Evolutionary conservation across 495 filamentous ascomycete species (phyloP), one percentile per base, ranked within the genome.

Genomic region (Xylaria scruposa): DNA sequence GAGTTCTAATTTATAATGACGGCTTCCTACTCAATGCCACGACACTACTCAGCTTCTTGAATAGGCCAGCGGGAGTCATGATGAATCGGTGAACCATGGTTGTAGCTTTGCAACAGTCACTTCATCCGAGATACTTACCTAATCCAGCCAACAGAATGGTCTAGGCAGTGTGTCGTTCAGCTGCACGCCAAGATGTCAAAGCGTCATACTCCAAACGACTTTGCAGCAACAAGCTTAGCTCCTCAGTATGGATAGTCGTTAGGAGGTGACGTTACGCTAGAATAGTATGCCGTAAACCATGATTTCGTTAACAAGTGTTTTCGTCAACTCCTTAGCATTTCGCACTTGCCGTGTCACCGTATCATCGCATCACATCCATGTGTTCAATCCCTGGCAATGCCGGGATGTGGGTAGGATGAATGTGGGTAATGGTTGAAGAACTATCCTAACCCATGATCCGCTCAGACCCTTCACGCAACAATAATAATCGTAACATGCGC

Each of bases 121-220:
- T 5, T 26, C 21, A 24, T 0, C 10, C 51, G 51, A 26, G 15
- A 5, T 15, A 54, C 51, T 26, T 54, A 54, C 10, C 24, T 29
- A 17, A 6, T 31, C 24, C 15, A 24, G 53, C 15, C 21, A 31
- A 54, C n/a, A 51, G n/a, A 53, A 31, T 31, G 26, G 12, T 31
- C 24, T 31, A 31, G 24, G n/a, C 17, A 38, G n/a, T 21, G n/a
- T n/a, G 3, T 21, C 58, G 33, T 21, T 19, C 58, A 60, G 4
- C 65, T 38, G 33, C 49, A 56, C 5, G 65, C 65, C 49, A 67
- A 67, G 65, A 10, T 36, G 31, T 67, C 46, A 67, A 21, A 24
- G 44, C 47, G 33, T 46, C 46, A 10, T 19, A 33, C 26, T 21
- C 40, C 29, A 33, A 65, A 51, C 24, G 15, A 49, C 42, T 49